Evolutionary conservation across 1,284 basidiomycete species (phyloP).

Genomic region (Gymnopus androsaceus): DNA sequence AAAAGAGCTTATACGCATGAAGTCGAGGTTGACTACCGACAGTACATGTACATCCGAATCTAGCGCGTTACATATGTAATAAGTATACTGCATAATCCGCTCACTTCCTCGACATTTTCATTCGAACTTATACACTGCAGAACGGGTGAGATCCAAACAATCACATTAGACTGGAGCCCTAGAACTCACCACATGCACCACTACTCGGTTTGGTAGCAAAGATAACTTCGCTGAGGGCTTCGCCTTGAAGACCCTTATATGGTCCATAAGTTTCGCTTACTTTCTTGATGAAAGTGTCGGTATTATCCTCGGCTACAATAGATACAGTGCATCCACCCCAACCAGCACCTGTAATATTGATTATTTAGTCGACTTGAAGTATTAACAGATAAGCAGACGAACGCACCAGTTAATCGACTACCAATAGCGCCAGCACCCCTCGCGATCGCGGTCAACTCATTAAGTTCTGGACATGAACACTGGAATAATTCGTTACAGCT

Average conservation of each 20-base stretch:
- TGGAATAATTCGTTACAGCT: constrained; percentile 72
- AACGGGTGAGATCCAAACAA: not conserved
- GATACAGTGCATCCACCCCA: constrained; percentile 92
- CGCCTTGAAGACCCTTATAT: constrained; percentile 61
- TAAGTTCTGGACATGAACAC: constrained; percentile 79
- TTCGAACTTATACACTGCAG: constrained; percentile 19
- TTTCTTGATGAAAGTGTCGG: constrained; percentile 66
- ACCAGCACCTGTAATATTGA: constrained; percentile 62
- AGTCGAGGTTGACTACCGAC: no score
- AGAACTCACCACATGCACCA: constrained; percentile 75
- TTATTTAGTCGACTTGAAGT: not conserved
- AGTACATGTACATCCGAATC: no score
- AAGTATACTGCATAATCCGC: no score
- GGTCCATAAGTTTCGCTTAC: constrained; percentile 63
- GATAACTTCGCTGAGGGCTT: constrained; percentile 66
- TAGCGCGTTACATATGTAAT: no score
- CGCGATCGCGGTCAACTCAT: constrained; percentile 66
- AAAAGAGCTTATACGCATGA: no score
- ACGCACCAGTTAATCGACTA: constrained; percentile 69
- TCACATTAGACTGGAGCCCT: not conserved
- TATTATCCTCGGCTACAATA: constrained; percentile 69
- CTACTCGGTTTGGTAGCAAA: constrained; percentile 86
- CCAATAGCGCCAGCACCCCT: constrained; percentile 74
- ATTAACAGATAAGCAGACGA: not conserved
- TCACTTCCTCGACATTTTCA: no score